phyloP scores from a whole-genome alignment of 306 rosid species.

The Argentina anserina region DNA sequence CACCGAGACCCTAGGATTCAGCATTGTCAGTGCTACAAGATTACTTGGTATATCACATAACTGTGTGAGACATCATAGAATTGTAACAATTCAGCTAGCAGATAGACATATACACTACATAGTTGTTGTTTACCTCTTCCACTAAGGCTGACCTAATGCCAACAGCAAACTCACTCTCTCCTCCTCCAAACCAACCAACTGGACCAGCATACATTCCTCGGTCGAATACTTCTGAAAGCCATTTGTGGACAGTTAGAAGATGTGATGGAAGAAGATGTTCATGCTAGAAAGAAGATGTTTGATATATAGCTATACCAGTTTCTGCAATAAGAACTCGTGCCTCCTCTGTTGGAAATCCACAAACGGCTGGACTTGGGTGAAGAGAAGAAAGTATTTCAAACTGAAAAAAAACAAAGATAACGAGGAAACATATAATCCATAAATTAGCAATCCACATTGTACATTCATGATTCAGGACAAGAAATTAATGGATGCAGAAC shows the following conservation, averaged over 20 bases:
- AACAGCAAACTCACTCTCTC: constrained; percentile 96
- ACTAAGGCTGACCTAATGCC: constrained; percentile 94
- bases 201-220: constrained; percentile 99
- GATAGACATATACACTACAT: not conserved
- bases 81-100: not conserved
- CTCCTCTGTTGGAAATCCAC: constrained; percentile 95
- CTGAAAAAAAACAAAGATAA: constrained; percentile 34
- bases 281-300: not conserved
- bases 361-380: constrained; percentile 97
- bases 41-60: not conserved
- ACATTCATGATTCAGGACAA: constrained; percentile 2
- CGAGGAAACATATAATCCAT: constrained; percentile 9
- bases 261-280: not conserved
- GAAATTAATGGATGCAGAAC: constrained; percentile 10
- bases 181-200: constrained; percentile 98
- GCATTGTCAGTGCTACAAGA: constrained; percentile 15
- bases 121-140: constrained; percentile 54
- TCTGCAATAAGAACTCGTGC: constrained; percentile 76
- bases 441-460: not conserved
- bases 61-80: not conserved
- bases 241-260: constrained; percentile 7
- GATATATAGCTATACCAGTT: constrained; percentile 48
- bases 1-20: constrained; percentile 60
- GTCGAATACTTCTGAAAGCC: constrained; percentile 74
- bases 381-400: constrained; percentile 77